Conservation (phyloP, 2,329 filamentous ascomycete genomes). For the Bisporella sp. region DNA sequence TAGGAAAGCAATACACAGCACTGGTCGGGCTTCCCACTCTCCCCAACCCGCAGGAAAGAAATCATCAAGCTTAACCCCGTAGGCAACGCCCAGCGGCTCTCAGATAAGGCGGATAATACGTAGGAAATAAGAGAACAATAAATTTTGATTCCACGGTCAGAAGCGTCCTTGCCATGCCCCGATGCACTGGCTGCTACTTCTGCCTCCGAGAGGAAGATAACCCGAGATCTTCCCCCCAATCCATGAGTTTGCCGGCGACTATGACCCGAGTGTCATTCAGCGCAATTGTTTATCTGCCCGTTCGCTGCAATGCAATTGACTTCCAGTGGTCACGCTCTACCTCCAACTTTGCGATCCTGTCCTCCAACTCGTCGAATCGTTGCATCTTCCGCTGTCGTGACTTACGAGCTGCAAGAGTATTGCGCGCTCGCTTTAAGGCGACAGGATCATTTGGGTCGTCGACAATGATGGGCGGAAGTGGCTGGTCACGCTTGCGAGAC, state of each 20-base stretch:
- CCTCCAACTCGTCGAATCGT: constrained; percentile 68
- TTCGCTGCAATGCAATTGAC: constrained; percentile 25
- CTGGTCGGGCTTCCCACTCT: no score
- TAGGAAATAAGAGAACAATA: constrained; percentile 4
- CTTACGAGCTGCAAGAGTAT: constrained; percentile 89
- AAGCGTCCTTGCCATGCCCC: constrained; percentile 23
- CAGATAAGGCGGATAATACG: neutral
- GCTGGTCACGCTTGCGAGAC: constrained; percentile 72
- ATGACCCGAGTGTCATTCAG: constrained; percentile 13
- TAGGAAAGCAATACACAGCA: no score
- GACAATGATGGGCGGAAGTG: constrained; percentile 69
- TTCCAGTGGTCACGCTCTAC: constrained; percentile 62
- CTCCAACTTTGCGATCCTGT: constrained; percentile 62
- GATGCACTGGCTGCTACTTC: constrained; percentile 22
- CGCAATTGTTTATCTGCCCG: constrained; percentile 8
- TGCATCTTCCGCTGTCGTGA: constrained; percentile 81
- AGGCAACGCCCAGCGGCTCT: constrained; percentile 4
- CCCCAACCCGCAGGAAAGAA: no score
- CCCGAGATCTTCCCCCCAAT: constrained; percentile 24
- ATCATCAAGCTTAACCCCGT: neutral
- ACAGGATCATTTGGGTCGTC: constrained; percentile 66
- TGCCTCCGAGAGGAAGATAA: constrained; percentile 20
- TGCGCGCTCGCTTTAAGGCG: constrained; percentile 90
- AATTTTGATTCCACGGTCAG: constrained; percentile 18
- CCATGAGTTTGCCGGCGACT: constrained; percentile 26